Conservation (phyloP, 306 rosid genomes). For the Gastrolobium bilobum region DNA sequence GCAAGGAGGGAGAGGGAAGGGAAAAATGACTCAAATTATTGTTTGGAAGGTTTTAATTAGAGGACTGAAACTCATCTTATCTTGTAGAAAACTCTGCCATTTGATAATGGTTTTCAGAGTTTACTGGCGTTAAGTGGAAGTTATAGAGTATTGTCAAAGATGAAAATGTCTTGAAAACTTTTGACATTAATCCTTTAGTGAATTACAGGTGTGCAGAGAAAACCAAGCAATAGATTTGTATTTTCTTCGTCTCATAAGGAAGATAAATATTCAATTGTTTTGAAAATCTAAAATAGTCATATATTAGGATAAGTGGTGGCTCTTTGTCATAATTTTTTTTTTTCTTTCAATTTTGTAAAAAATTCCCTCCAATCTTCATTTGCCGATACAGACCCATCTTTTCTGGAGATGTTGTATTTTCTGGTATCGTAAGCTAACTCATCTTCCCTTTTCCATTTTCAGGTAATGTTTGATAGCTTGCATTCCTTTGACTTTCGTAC, state of each 20-base stretch:
- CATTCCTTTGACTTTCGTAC: constrained; percentile 21
- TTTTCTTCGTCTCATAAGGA: constrained; percentile 36
- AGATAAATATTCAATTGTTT: constrained; percentile 13
- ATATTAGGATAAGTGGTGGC: not conserved
- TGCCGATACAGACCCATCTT: not conserved
- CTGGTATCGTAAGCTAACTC: constrained; percentile 31
- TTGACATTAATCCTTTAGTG: constrained; percentile 20
- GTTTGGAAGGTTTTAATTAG: constrained; percentile 24
- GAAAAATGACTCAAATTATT: not conserved
- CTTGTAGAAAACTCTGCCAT: constrained; percentile 12
- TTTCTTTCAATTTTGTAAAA: constrained; percentile 3
- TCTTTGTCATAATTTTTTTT: constrained; percentile 8
- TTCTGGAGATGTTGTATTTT: constrained; percentile 36
- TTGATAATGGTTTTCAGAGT: not conserved
- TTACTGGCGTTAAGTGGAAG: constrained; percentile 3
- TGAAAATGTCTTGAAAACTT: not conserved
- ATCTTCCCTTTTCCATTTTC: constrained; percentile 30
- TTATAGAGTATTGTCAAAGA: constrained; percentile 19
- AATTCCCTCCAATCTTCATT: constrained; percentile 32
- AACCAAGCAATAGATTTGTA: constrained; percentile 15
- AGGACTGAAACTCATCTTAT: not conserved
- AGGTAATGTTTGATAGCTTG: constrained; percentile 7
- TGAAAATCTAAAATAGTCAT: constrained; percentile 19
- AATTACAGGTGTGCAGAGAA: constrained; percentile 16
- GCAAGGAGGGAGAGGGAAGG: not conserved